Evolutionary conservation across 345 rosid genomes (phyloP), one percentile per base, ranked within the genome.

Genomic region (Rhodamnia argentea): DNA sequence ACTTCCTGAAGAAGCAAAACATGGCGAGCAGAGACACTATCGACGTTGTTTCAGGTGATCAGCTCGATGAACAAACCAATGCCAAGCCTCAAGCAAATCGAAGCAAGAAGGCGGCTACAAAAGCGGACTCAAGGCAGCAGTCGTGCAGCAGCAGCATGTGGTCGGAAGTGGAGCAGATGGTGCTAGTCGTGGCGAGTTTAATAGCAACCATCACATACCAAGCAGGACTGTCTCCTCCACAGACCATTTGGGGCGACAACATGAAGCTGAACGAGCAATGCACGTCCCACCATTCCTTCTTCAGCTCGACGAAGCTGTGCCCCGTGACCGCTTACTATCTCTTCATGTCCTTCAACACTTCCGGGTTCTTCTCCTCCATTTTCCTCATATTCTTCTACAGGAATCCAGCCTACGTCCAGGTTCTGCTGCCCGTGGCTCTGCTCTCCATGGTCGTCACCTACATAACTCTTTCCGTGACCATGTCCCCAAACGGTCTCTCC

Each of bases 141-240:
- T 24, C 32, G 15, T 47, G 55, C 40, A 82, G 54, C 55, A 50
- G 83, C 55, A 50, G 83, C 83, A 82, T 82, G 26, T 52, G 83
- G 83, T 82, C 83, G 18, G 83, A 82, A 82, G 83, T 82, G 83
- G 83, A 82, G 55, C 37, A 82, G 83, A 52, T 82, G 83, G 83
- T 82, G 5, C 83, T 82, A 13, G 83, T 82, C 13, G 83, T 82
- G 55, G 83, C 83, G 37, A 82, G 83, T 50, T 82, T 82, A 27
- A 1, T 47, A 50, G 83, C 83, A 14, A 82, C 83, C 20, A 52
- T 52, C 54, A 82, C 55, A 51, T 82, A 82, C 55, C 54, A 82
- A 29, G 83, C 83, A 50, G 83, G 83, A 52, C 55, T 82, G 83
- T 82, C 83, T 44, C 83, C 55, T 82, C 83, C 55, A n/a, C 12